phyloP scores from a whole-genome alignment of 2,329 filamentous ascomycete species.

The Ophiostoma sp. region DNA sequence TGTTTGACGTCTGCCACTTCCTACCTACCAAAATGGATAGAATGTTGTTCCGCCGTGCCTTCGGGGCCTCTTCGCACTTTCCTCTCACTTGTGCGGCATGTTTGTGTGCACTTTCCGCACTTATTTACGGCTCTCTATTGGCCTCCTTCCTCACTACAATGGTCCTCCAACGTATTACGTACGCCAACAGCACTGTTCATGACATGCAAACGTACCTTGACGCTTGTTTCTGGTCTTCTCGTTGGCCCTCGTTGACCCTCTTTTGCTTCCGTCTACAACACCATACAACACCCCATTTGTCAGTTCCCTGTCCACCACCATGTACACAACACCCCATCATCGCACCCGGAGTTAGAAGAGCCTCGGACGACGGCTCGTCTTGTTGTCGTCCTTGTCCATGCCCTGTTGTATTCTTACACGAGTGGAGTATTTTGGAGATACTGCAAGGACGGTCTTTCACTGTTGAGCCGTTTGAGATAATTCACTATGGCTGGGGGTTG shows the following conservation, averaged over 20 bases:
- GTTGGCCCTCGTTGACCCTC: too few relatives aligned
- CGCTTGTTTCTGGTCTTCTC: too few relatives aligned
- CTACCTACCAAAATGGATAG: background rate
- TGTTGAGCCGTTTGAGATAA: background rate
- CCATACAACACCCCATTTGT: too few relatives aligned
- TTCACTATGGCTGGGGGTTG: background rate
- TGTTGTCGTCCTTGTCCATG: background rate
- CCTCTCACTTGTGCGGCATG: background rate
- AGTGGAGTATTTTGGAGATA: too few relatives aligned
- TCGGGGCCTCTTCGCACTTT: background rate
- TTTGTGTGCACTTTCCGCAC: background rate
- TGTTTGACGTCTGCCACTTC: background rate
- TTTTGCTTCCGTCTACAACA: too few relatives aligned
- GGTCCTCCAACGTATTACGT: too few relatives aligned
- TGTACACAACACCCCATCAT: too few relatives aligned
- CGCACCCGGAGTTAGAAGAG: background rate
- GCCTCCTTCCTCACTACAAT: background rate
- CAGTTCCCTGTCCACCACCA: too few relatives aligned
- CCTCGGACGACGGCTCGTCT: background rate
- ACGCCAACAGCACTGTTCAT: too few relatives aligned
- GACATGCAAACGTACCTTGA: too few relatives aligned
- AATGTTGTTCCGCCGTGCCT: background rate
- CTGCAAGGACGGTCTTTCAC: too few relatives aligned
- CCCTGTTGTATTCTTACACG: background rate
- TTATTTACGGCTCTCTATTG: background rate